Percentiles rank a stretch among this genome's conserved stretches.
Evolutionary conservation across 768 basidiomycete species (phyloP).

Genomic region (Collybia sordida): DNA sequence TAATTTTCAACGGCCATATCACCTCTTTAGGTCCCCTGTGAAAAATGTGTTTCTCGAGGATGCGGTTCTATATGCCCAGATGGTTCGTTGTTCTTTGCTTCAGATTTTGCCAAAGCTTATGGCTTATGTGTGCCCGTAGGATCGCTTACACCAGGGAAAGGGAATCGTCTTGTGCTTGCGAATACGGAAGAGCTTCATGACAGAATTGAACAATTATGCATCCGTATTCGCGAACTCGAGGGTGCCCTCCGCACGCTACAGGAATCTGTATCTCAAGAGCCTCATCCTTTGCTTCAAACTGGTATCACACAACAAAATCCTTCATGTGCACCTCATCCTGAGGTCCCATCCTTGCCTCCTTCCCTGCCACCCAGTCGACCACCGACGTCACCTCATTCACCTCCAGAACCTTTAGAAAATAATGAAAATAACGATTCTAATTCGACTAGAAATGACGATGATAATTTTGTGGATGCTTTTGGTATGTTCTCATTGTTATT

Average conservation of each 20-base stretch:
- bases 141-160: conserved; percentile 55
- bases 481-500: conserved; percentile 27
- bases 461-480: conserved; percentile 46
- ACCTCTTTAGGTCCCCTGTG: conserved; percentile 63
- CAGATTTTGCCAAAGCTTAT: background rate
- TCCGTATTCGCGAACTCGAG: conserved; percentile 64
- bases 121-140: conserved; percentile 31
- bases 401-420: no score
- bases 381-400: no score
- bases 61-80: conserved; percentile 79
- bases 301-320: no score
- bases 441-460: conserved; percentile 31
- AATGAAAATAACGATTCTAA: background rate
- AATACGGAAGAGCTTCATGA: conserved; percentile 73
- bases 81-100: conserved; percentile 36
- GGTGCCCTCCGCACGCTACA: conserved; percentile 52
- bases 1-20: no score
- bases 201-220: conserved; percentile 52
- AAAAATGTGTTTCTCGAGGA: conserved; percentile 74
- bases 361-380: no score
- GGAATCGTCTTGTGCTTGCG: conserved; percentile 62
- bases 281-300: conserved; percentile 46
- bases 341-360: no score
- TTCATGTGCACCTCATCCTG: no score
- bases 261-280: conserved; percentile 42